Percentiles rank a stretch among this genome's conserved stretches.
Evolutionary conservation across 2,329 filamentous ascomycete genomes (phyloP).

Genomic region (Aureobasidium namibiae): DNA sequence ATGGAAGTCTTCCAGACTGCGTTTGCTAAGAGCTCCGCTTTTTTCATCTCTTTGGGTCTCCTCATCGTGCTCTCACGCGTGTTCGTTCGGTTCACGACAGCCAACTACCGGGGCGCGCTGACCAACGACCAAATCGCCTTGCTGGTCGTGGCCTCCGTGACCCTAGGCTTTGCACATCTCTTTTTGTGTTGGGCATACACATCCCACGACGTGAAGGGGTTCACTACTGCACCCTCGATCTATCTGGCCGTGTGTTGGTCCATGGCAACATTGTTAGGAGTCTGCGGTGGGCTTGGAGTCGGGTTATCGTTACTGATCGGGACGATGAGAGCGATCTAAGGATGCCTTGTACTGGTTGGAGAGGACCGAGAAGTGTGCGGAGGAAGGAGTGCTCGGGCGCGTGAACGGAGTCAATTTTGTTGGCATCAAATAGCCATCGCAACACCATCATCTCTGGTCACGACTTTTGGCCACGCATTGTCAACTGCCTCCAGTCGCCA

Average conservation of each 20-base stretch:
- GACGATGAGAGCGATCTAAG: not conserved
- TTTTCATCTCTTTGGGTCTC: not conserved
- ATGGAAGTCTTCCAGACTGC: not conserved
- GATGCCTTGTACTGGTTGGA: too few species aligned
- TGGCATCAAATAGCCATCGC: too few species aligned
- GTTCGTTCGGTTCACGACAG: not conserved
- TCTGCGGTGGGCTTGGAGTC: not conserved
- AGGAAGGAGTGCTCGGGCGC: too few species aligned
- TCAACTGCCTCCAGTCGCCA: not conserved
- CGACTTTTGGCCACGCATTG: constrained; percentile 1
- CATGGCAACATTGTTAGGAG: not conserved
- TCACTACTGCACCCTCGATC: not conserved
- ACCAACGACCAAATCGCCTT: not conserved
- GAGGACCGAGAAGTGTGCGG: not conserved
- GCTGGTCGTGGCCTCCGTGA: not conserved
- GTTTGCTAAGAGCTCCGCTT: not conserved
- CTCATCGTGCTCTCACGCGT: not conserved
- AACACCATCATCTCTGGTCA: not conserved
- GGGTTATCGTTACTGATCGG: not conserved
- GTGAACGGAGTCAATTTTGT: not conserved
- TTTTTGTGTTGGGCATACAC: not conserved
- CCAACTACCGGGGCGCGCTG: not conserved
- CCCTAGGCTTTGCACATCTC: too few species aligned
- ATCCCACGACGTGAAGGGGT: not conserved
- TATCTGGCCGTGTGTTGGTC: not conserved